phyloP scores from a whole-genome alignment of 2,329 filamentous ascomycete genomes.

The Fusarium denticulatum region DNA sequence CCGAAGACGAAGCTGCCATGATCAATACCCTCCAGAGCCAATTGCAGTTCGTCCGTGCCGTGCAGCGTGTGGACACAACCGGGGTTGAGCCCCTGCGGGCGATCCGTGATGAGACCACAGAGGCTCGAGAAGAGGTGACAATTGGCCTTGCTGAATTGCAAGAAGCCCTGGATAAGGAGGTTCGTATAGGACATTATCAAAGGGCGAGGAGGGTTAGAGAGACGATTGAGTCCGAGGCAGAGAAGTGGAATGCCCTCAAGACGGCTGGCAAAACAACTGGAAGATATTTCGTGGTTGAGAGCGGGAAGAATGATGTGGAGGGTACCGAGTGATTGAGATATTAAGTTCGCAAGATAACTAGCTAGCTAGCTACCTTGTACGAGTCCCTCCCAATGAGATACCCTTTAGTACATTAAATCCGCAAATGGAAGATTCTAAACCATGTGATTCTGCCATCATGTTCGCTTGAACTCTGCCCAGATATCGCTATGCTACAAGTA shows the following conservation, averaged over 20 bases:
- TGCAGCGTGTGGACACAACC: constrained; percentile 81
- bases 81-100: constrained; percentile 78
- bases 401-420: constrained; percentile 16
- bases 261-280: constrained; percentile 73
- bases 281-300: constrained; percentile 81
- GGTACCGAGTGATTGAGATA: constrained; percentile 19
- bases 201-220: constrained; percentile 54
- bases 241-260: constrained; percentile 77
- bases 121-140: constrained; percentile 67
- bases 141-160: constrained; percentile 67
- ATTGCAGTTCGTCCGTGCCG: constrained; percentile 87
- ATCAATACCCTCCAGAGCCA: constrained; percentile 81
- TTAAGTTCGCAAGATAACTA: neutral
- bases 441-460: constrained; percentile 3
- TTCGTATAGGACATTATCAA: constrained; percentile 64
- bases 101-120: constrained; percentile 82
- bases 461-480: constrained; percentile 4
- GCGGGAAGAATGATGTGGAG: constrained; percentile 55
- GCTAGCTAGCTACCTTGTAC: neutral
- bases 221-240: constrained; percentile 56
- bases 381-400: constrained; percentile 17
- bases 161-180: constrained; percentile 68
- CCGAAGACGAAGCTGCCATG: constrained; percentile 74
- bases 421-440: neutral
- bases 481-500: neutral